Base-by-base conservation (phyloP, 2,329 filamentous ascomycete species). In the Pseudocercospora fuligena region DNA sequence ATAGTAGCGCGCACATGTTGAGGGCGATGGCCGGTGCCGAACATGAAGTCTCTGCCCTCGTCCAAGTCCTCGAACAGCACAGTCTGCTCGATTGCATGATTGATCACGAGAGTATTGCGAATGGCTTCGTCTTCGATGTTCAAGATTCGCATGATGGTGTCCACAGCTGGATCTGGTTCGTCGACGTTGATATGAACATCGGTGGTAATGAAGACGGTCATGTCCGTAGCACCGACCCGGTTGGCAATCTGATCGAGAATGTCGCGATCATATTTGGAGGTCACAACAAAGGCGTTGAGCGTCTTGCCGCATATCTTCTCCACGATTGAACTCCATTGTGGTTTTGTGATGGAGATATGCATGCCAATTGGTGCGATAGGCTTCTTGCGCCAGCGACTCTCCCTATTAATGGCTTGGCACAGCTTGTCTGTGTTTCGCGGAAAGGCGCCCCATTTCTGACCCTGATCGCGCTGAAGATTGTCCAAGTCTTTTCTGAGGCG, bases 321-420 rank as follows among this genome's bases (percentile, higher is more conserved):
- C 14, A 99, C 79, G 51, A 97, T 88, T 0, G 87, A 86, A 1
- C 90, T 91, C 95, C 95, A 99, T 72, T 92, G 85, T 0, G 92
- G 90, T 71, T 94, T 89, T 40, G 88, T 81, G 25, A 99, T 82
- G 70, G 88, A 89, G 60, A 99, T 85, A 74, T 95, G 87, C 25
- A 88, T 83, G 31, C 94, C 95, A 14, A 98, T 83, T 0, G 95
- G 95, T 0, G 95, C 95, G 36, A 98, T 83, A 1, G 95, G 95
- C 68, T 86, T 89, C 51, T 86, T 82, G 25, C 83, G 81, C 75
- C 96, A 98, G 0, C 88, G 84, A 2, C 69, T 78, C 65, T 97
- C 92, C n/a, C 83, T 81, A 5, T 88, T 84, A 67, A 98, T 92
- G n/a, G 85, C 85, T 61, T 80, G 83, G 6, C 96, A 80, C 2